A percentile compares a stretch with the other conserved stretches of the same genome.
These are phyloP conservation scores for Hondaea fermentalgiana DNA, from an alignment of 108 stramenopile species.

Conservation along the genomic window DNA sequence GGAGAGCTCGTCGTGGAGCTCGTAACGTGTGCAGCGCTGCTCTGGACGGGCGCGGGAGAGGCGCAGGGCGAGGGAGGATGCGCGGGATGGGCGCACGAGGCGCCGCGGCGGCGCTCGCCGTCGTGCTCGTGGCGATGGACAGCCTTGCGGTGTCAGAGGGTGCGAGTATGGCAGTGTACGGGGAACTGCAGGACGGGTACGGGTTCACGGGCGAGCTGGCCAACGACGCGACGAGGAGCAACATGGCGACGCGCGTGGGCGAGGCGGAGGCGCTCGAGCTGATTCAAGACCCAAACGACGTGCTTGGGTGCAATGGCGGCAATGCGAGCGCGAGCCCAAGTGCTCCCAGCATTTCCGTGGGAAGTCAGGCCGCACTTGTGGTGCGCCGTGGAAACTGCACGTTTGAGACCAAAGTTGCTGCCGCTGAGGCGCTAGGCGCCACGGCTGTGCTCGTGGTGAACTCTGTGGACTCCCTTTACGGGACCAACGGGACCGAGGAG, in stretches of 20 bases:
- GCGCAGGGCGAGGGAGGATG: too few relatives aligned
- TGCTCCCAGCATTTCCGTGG: neutral
- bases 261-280: neutral
- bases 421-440: neutral
- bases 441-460: neutral
- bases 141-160: too few relatives aligned
- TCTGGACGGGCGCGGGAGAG: too few relatives aligned
- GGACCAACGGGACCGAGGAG: neutral
- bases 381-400: conserved; percentile 2
- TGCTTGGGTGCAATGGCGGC: neutral
- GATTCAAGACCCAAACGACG: neutral
- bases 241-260: neutral
- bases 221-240: neutral
- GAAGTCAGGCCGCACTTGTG: neutral
- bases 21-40: too few relatives aligned
- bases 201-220: neutral
- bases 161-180: too few relatives aligned
- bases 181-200: neutral
- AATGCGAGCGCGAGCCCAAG: neutral
- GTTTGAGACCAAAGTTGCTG: neutral
- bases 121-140: too few relatives aligned
- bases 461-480: neutral
- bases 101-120: too few relatives aligned
- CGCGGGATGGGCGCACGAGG: too few relatives aligned
- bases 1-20: too few relatives aligned